These are phyloP conservation scores for Paraphoma chrysanthemicola DNA, from an alignment of 2,329 filamentous ascomycete genomes.

Conservation along the genomic window DNA sequence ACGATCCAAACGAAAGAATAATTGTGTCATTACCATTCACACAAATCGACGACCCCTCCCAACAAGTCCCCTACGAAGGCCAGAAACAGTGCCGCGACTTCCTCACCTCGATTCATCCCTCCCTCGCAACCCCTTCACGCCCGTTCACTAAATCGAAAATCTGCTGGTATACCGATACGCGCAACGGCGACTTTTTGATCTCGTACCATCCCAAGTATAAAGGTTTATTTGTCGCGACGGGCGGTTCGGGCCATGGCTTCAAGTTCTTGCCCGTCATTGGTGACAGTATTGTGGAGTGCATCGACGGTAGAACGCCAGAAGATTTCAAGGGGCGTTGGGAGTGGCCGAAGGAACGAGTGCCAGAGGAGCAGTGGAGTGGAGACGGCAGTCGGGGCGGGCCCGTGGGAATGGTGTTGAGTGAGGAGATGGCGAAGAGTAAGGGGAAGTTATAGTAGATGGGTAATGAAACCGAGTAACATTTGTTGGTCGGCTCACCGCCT, in stretches of 20 bases:
- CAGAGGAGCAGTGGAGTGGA: slow-evolving; percentile 44
- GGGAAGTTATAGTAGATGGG: slow-evolving; percentile 30
- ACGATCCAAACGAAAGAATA: slow-evolving; percentile 44
- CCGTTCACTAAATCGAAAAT: slow-evolving; percentile 57
- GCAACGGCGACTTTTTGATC: slow-evolving; percentile 63
- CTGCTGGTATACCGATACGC: slow-evolving; percentile 66
- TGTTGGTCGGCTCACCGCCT: background rate
- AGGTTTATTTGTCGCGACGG: slow-evolving; percentile 66
- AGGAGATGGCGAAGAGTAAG: slow-evolving; percentile 48
- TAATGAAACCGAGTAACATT: background rate
- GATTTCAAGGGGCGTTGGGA: slow-evolving; percentile 70
- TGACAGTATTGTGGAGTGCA: slow-evolving; percentile 60
- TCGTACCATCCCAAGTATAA: slow-evolving; percentile 58
- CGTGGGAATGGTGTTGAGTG: slow-evolving; percentile 47
- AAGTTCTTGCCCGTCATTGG: slow-evolving; percentile 68
- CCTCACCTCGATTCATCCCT: slow-evolving; percentile 36
- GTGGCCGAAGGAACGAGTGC: slow-evolving; percentile 53
- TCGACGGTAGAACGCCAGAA: slow-evolving; percentile 49
- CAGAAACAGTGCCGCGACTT: slow-evolving; percentile 40
- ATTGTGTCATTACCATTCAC: slow-evolving; percentile 59
- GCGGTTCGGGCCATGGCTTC: slow-evolving; percentile 68
- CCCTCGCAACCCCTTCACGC: slow-evolving; percentile 42
- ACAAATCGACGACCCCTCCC: slow-evolving; percentile 56
- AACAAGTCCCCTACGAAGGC: slow-evolving; percentile 43
- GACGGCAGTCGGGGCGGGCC: slow-evolving; percentile 50